phyloP scores from a whole-genome alignment of 73 alveolate genomes.

The Paramecium tetraurelia region DNA sequence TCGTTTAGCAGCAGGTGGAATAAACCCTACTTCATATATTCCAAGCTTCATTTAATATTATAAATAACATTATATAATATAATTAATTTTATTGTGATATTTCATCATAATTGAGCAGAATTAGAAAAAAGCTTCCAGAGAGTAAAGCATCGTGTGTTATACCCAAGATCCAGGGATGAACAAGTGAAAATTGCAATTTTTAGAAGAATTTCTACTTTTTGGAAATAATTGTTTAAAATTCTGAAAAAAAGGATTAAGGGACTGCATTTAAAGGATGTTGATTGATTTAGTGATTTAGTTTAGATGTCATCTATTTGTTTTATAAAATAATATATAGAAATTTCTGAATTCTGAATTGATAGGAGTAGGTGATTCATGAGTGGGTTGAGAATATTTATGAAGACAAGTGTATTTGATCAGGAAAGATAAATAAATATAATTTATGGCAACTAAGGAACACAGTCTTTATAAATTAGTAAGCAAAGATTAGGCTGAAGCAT shows the following conservation, averaged over 20 bases:
- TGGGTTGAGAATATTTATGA: neutral
- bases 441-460: slow-evolving; percentile 35
- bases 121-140: neutral
- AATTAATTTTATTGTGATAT: neutral
- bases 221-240: neutral
- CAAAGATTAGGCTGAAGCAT: slow-evolving; percentile 41
- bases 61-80: neutral
- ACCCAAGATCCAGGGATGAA: no score
- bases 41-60: neutral
- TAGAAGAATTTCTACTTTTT: no score
- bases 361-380: slow-evolving; percentile 23
- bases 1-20: neutral
- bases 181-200: no score
- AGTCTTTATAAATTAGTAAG: neutral
- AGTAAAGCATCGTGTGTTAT: no score
- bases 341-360: neutral
- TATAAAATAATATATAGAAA: neutral
- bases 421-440: slow-evolving; percentile 10
- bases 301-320: neutral
- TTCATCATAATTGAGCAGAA: neutral
- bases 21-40: neutral
- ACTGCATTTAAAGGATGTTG: neutral
- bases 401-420: neutral
- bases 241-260: neutral
- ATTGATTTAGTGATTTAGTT: neutral